Evolutionary conservation across 768 basidiomycete genomes (phyloP).

Genomic region (Mrakia frigida): DNA sequence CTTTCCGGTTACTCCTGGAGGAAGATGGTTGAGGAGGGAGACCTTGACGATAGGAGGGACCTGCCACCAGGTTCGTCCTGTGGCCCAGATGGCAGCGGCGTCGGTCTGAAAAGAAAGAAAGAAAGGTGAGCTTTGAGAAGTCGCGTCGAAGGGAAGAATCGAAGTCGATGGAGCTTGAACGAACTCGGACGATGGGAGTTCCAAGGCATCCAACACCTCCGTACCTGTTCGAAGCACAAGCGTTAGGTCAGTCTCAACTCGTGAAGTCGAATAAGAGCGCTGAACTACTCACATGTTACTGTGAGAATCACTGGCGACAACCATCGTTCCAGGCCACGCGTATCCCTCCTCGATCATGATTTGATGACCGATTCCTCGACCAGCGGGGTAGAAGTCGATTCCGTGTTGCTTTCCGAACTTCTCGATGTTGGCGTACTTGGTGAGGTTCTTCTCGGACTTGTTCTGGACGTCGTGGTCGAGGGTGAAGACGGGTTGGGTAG

Average conservation of each 20-base stretch:
- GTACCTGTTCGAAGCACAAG: slow-evolving; percentile 43
- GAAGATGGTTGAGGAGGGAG: slow-evolving; percentile 72
- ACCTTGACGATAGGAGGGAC: slow-evolving; percentile 95
- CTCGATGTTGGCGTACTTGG: slow-evolving; percentile 89
- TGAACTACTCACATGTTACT: slow-evolving; percentile 73
- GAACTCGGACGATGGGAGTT: slow-evolving; percentile 86
- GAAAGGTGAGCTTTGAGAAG: not conserved
- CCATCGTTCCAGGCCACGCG: slow-evolving; percentile 90
- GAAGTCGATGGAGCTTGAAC: slow-evolving; percentile 38
- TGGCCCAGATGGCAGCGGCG: slow-evolving; percentile 93
- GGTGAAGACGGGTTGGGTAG: slow-evolving; percentile 85
- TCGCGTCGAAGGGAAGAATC: not conserved
- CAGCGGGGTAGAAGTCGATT: slow-evolving; percentile 95
- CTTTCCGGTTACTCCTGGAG: slow-evolving; percentile 91
- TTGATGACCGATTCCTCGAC: slow-evolving; percentile 96
- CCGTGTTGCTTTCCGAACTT: slow-evolving; percentile 75
- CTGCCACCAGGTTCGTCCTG: slow-evolving; percentile 99
- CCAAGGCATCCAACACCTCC: slow-evolving; percentile 96
- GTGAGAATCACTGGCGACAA: slow-evolving; percentile 93
- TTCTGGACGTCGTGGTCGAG: slow-evolving; percentile 99
- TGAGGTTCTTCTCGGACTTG: slow-evolving; percentile 77
- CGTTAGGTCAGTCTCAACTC: not conserved
- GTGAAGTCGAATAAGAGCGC: not conserved
- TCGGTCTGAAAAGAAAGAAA: slow-evolving; percentile 49
- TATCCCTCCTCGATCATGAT: slow-evolving; percentile 97